These are phyloP conservation scores for Colletotrichum tanaceti DNA, from an alignment of 2,329 filamentous ascomycete species.

Conservation along the genomic window DNA sequence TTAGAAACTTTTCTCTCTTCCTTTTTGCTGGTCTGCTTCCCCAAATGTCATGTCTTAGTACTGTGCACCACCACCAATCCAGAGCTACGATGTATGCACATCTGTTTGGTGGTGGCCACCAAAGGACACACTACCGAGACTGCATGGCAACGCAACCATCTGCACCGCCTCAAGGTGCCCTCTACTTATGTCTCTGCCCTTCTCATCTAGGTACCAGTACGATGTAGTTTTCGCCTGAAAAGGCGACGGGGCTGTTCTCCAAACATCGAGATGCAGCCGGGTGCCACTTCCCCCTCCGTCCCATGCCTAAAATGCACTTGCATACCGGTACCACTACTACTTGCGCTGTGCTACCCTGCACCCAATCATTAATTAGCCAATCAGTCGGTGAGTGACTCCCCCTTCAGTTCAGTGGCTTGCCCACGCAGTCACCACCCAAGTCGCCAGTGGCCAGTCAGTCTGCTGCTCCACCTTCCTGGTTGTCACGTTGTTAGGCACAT, in stretches of 20 bases:
- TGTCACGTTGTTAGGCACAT: neutral
- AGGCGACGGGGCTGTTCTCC: neutral
- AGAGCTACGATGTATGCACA: no score
- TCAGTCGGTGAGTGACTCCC: constrained; percentile 16
- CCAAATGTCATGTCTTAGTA: constrained; percentile 10
- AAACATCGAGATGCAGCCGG: constrained; percentile 17
- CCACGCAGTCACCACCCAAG: neutral
- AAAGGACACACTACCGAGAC: neutral
- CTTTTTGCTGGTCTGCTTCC: neutral
- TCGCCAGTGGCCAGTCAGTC: no score
- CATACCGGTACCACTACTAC: constrained; percentile 9
- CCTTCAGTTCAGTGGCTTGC: constrained; percentile 25
- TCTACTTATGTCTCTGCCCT: neutral
- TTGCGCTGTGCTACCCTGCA: constrained; percentile 24
- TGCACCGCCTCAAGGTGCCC: neutral
- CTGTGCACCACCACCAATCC: constrained; percentile 1
- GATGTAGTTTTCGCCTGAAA: neutral
- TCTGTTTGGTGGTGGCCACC: neutral
- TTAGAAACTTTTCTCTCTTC: constrained; percentile 10
- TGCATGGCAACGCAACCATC: constrained; percentile 13
- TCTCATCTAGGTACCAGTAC: no score
- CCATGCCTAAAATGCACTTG: constrained; percentile 31
- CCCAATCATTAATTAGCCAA: constrained; percentile 30
- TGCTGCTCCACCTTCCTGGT: neutral
- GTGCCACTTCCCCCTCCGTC: constrained; percentile 20